Evolutionary conservation across 2,329 filamentous ascomycete species (phyloP), one percentile per base, ranked within the genome.

Genomic region (Lizonia empirigonia): DNA sequence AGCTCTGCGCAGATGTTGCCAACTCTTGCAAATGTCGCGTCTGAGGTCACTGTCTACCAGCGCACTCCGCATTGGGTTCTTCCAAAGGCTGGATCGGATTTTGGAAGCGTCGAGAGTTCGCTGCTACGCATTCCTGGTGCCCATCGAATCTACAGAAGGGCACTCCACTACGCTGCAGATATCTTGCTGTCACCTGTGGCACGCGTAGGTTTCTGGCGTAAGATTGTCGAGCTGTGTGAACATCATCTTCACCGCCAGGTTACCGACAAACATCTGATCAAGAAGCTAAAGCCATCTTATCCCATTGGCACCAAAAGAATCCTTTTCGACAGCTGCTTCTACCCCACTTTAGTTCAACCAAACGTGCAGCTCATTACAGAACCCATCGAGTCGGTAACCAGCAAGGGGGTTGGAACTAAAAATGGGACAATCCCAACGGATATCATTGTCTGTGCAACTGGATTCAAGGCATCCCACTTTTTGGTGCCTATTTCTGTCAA

Each of bases 1-100:
- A 37, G 24, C 5, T 24, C 38, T 10, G 46, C 24, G n/a, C 46
- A 49, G 19, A 49, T 49, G 38, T 18, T 42, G n/a, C 38, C 32
- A 1, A 6, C 5, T 9, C 32, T 42, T 42, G 38, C 33, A 16
- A 30, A 13, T 8, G n/a, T 16, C 13, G 37, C 24, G 7, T 26
- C 46, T 7, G 38, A 13, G 7, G 18, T 42, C 7, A 49, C 32
- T 7, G 15, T 42, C 1, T 42, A 42, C 29, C 32, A 42, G 26
- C 46, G 38, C 1, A 42, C 13, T 36, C 38, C 30, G 18, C 37
- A 42, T 7, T 49, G 45, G 23, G 10, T 49, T 4, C 45, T 49
- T 15, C 37, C 45, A 13, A 49, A 49, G 29, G 18, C 18, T 18
- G 33, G 18, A 2, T 7, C 18, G 3, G 12, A 37, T 6, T 42